phyloP scores from a whole-genome alignment of 768 basidiomycete species.

The Suillus variegatus region DNA sequence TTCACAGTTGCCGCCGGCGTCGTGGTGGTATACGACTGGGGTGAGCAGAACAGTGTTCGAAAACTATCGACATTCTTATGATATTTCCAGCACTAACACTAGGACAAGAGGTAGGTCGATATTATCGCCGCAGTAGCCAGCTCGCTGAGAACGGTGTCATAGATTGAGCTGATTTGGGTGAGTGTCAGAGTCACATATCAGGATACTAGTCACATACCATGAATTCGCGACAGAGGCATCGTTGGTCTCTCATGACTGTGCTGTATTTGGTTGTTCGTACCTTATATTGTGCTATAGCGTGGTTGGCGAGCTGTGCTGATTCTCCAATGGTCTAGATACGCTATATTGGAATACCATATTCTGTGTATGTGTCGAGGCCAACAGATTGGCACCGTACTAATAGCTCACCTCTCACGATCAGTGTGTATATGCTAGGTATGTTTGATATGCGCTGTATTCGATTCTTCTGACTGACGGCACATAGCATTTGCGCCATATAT shows the following conservation, averaged over 20 bases:
- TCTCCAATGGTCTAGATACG: not conserved
- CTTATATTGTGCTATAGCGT: not conserved
- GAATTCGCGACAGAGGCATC: not conserved
- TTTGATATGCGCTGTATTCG: not conserved
- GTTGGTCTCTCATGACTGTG: not conserved
- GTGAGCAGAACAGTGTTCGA: not conserved
- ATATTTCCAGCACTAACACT: not conserved
- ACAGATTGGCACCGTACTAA: not conserved
- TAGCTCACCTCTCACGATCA: not conserved
- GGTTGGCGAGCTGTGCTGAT: not conserved
- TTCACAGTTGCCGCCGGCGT: not conserved
- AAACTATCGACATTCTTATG: not conserved
- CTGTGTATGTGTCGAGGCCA: not conserved
- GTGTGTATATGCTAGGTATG: not conserved
- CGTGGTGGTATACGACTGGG: not conserved
- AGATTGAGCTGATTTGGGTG: not conserved
- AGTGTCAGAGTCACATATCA: not conserved
- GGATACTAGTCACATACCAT: not conserved
- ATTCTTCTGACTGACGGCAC: not conserved
- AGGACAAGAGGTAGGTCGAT: not conserved
- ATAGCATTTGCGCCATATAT: not conserved
- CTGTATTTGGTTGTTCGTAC: not conserved
- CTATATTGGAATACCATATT: not conserved
- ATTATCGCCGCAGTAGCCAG: not conserved
- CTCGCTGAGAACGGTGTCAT: not conserved